Percentiles rank a stretch among this genome's conserved stretches.
phyloP scores from a whole-genome alignment of 2,329 filamentous ascomycete genomes.

The Colletotrichum camelliae region DNA sequence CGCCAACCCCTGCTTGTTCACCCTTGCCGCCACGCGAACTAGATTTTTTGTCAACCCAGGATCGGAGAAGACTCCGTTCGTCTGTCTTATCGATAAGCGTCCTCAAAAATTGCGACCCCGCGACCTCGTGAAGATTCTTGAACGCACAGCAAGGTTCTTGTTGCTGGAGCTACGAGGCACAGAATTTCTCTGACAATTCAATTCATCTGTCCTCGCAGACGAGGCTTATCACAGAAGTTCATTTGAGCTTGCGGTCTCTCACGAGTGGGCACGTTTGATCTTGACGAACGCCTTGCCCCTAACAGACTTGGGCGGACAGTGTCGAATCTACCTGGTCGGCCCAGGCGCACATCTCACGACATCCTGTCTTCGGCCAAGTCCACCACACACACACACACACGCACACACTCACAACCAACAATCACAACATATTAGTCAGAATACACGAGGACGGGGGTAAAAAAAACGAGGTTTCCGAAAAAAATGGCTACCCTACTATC shows the following conservation, averaged over 20 bases:
- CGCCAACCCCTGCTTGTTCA: background rate
- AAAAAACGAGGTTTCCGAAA: too few relatives aligned
- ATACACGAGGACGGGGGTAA: background rate
- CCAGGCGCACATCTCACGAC: background rate
- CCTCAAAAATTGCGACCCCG: background rate
- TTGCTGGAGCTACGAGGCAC: background rate
- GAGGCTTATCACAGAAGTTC: background rate
- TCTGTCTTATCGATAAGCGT: background rate
- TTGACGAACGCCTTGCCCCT: background rate
- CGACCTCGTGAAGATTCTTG: background rate
- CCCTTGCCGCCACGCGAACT: background rate
- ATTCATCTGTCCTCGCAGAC: background rate
- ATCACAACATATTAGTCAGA: fast-evolving
- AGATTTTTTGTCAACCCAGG: background rate
- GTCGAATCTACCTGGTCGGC: background rate
- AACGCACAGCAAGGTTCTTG: background rate
- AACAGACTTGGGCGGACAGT: background rate
- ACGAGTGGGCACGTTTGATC: background rate
- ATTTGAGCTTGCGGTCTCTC: background rate
- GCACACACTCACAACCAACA: background rate
- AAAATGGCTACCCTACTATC: background rate
- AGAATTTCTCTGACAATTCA: background rate
- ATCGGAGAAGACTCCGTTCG: background rate
- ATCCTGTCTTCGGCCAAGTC: background rate
- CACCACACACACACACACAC: background rate